Conservation (phyloP, 2,329 filamentous ascomycete species). For the Lecanoromycetidae sp. region DNA sequence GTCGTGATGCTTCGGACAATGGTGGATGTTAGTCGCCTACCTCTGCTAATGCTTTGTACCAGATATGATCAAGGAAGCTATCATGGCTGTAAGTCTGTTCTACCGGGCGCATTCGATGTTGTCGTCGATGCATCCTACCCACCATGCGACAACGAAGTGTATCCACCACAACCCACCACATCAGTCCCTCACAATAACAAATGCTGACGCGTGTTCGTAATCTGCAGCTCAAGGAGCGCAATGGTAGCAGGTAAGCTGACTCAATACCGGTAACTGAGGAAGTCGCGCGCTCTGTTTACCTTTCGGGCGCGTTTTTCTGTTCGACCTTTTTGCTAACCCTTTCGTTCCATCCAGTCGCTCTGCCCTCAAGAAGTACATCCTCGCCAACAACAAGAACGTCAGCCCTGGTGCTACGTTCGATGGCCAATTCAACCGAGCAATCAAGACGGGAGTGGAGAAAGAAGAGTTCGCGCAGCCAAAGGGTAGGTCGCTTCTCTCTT, state of each 20-base stretch:
- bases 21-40: conserved; percentile 38
- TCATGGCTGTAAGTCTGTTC: conserved; percentile 53
- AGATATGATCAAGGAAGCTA: conserved; percentile 65
- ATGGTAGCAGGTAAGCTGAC: conserved; percentile 54
- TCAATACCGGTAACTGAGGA: conserved; percentile 18
- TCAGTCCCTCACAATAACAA: conserved; percentile 12
- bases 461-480: conserved; percentile 82
- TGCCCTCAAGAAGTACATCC: conserved; percentile 64
- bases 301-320: conserved; percentile 19
- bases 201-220: conserved; percentile 38
- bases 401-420: conserved; percentile 48
- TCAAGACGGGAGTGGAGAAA: conserved; percentile 72
- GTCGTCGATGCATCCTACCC: conserved; percentile 10
- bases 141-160: conserved; percentile 9
- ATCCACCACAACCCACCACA: conserved; percentile 12
- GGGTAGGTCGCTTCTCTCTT: conserved; percentile 44
- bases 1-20: conserved; percentile 33
- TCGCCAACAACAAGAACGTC: conserved; percentile 55
- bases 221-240: conserved; percentile 55
- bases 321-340: conserved; percentile 22
- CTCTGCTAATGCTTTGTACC: conserved; percentile 40
- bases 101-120: conserved; percentile 33
- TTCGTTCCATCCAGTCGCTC: conserved; percentile 43
- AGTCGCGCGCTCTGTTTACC: conserved; percentile 16
- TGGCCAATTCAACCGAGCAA: conserved; percentile 73